phyloP scores from a whole-genome alignment of 371 early-diverging fungal species.

The Rhizomucor pusillus region DNA sequence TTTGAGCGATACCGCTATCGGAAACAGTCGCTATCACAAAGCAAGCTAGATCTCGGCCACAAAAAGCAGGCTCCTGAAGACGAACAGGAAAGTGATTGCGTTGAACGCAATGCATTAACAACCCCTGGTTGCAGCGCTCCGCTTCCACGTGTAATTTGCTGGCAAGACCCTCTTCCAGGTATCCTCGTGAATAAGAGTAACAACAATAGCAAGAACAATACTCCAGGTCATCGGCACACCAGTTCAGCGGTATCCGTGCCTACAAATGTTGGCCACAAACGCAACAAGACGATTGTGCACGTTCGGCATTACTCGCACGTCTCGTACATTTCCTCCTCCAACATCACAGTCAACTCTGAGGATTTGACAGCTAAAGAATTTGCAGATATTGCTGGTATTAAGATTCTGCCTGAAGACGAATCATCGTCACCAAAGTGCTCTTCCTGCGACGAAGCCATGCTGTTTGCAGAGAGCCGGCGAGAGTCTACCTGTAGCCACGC shows the following conservation, averaged over 20 bases:
- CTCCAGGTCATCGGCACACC: background rate
- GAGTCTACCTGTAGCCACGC: no score
- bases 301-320: background rate
- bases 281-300: background rate
- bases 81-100: background rate
- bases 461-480: no score
- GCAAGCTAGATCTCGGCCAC: background rate
- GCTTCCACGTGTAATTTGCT: background rate
- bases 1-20: conserved; percentile 3
- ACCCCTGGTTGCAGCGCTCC: background rate
- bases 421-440: no score
- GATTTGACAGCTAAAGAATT: conserved; percentile 34
- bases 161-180: background rate
- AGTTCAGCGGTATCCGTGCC: background rate
- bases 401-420: conserved; percentile 19
- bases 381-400: conserved; percentile 32
- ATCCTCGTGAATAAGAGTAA: conserved; percentile 4
- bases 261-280: background rate
- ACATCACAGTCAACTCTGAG: conserved; percentile 25
- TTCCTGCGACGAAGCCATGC: no score
- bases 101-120: conserved; percentile 1
- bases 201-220: background rate
- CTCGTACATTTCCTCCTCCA: conserved; percentile 8
- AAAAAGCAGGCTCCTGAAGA: no score
- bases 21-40: conserved; percentile 6